phyloP scores from a whole-genome alignment of 2,329 filamentous ascomycete species.

The Ceratocystis alfenasii region DNA sequence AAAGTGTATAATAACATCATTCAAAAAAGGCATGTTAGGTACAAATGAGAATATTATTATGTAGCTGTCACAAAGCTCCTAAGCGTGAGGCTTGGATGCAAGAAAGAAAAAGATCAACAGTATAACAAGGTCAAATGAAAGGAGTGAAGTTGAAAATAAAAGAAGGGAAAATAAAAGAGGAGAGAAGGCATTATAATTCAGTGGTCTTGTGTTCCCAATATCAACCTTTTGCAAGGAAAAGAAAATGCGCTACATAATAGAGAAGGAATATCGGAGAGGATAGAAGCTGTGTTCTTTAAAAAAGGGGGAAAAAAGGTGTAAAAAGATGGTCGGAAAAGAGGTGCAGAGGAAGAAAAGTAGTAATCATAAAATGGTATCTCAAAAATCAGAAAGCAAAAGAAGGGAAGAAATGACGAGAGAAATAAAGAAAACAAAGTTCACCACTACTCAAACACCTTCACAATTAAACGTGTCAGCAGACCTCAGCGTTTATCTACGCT shows the following conservation, averaged over 20 bases:
- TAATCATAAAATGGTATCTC: conserved; percentile 17
- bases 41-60: background rate
- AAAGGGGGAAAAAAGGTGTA: background rate
- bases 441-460: conserved; percentile 8
- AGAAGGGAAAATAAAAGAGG: background rate
- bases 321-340: background rate
- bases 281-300: background rate
- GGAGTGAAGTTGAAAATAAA: background rate
- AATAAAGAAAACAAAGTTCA: conserved; percentile 9
- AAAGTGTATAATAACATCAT: background rate
- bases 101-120: background rate
- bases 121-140: background rate
- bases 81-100: background rate
- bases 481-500: background rate
- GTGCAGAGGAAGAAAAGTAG: background rate
- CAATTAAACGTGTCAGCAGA: background rate
- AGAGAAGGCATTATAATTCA: background rate
- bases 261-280: background rate
- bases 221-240: background rate
- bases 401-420: conserved; percentile 2
- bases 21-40: background rate
- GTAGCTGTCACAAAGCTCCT: background rate
- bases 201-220: conserved; percentile 9
- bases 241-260: background rate
- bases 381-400: conserved; percentile 12